phyloP scores from a whole-genome alignment of 2,329 filamentous ascomycete genomes.

The Emergomyces pasteurianus region DNA sequence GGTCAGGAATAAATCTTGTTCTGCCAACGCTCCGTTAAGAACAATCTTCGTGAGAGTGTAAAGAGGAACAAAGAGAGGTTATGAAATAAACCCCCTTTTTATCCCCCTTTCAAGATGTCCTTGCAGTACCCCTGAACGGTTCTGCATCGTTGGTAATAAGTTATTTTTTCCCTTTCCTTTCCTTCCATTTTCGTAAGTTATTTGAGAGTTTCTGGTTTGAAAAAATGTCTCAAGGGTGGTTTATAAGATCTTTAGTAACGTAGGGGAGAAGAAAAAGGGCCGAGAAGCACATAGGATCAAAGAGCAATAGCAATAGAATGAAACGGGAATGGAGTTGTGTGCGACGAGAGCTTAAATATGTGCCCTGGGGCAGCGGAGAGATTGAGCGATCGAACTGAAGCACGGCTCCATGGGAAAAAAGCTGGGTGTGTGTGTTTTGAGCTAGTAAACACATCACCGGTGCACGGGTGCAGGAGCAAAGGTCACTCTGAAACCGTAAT shows the following conservation, averaged over 20 bases:
- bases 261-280: background rate
- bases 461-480: background rate
- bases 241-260: background rate
- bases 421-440: background rate
- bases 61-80: background rate
- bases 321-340: background rate
- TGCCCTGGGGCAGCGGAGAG: background rate
- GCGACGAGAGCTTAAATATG: background rate
- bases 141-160: constrained; percentile 57
- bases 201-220: background rate
- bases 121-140: constrained; percentile 55
- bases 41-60: constrained; percentile 42
- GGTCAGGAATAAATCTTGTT: constrained; percentile 29
- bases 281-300: background rate
- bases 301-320: background rate
- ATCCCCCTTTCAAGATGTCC: constrained; percentile 38
- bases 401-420: background rate
- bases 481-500: background rate
- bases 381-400: background rate
- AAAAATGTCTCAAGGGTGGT: background rate
- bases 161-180: background rate
- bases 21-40: constrained; percentile 79
- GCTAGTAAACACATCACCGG: background rate
- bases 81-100: constrained; percentile 15
- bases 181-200: background rate